phyloP scores from a whole-genome alignment of 1,139 yeast genomes.

The Taphrina sp. region DNA sequence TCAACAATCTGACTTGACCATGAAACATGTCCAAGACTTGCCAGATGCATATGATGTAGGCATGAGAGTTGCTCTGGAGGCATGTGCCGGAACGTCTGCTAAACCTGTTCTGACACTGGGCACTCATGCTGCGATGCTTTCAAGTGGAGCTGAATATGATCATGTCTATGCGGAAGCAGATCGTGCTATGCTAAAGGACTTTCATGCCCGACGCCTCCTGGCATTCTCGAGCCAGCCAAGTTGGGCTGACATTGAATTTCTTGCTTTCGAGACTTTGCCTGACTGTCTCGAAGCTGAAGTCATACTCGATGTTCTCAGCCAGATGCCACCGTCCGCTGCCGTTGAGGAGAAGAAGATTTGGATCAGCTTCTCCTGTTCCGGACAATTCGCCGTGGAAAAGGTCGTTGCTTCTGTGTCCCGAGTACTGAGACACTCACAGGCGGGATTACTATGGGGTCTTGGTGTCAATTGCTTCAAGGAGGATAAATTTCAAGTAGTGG shows the following conservation, averaged over 20 bases:
- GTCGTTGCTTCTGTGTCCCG: background rate
- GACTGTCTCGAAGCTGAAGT: conserved; percentile 19
- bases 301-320: conserved; percentile 17
- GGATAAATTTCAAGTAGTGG: conserved; percentile 9
- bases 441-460: conserved; percentile 10
- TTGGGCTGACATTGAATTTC: background rate
- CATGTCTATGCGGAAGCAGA: conserved; percentile 2
- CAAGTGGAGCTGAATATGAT: conserved; percentile 22
- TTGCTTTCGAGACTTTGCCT: conserved; percentile 31
- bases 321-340: background rate
- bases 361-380: conserved; percentile 27
- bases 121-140: conserved; percentile 30
- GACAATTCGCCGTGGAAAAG: conserved; percentile 18
- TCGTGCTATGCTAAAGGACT: background rate
- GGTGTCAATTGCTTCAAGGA: conserved; percentile 32
- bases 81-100: conserved; percentile 2
- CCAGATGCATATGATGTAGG: conserved; percentile 22
- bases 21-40: conserved; percentile 3
- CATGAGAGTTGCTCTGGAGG: conserved; percentile 8
- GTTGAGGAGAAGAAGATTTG: conserved; percentile 4
- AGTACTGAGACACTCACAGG: background rate
- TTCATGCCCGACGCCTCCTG: conserved; percentile 13
- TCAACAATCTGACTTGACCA: conserved; percentile 21
- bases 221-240: conserved; percentile 4
- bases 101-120: conserved; percentile 19